Percentiles rank a stretch among this genome's conserved stretches.
phyloP scores from a whole-genome alignment of 1,284 basidiomycete species.

The Afroboletus lepidellus region DNA sequence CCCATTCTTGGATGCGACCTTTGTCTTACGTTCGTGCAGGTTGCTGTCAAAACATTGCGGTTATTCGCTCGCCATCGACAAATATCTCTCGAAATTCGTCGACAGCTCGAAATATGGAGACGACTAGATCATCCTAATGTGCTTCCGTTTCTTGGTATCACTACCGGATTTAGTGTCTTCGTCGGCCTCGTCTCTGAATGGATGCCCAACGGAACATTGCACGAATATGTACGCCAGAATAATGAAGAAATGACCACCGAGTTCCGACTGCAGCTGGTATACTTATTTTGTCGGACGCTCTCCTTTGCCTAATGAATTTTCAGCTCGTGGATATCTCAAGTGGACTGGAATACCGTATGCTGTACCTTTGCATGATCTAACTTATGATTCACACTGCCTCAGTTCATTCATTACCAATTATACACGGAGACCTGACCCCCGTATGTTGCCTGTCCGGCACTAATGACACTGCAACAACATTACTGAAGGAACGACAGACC shows the following conservation, averaged over 20 bases:
- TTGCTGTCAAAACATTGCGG: constrained; percentile 21
- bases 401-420: constrained; percentile 18
- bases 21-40: constrained; percentile 10
- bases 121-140: constrained; percentile 22
- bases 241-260: constrained; percentile 1
- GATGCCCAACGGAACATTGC: constrained; percentile 19
- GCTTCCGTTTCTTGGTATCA: constrained; percentile 22
- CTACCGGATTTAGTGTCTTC: constrained; percentile 12
- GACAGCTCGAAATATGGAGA: constrained; percentile 24
- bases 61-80: not conserved
- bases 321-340: constrained; percentile 19
- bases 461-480: not conserved
- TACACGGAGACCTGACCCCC: constrained; percentile 15
- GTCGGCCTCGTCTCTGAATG: constrained; percentile 21
- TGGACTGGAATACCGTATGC: constrained; percentile 17
- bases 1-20: not conserved
- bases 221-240: constrained; percentile 8
- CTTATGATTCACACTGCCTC: not conserved
- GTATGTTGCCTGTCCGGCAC: constrained; percentile 2
- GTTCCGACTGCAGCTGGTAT: constrained; percentile 15
- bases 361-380: not conserved
- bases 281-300: not conserved
- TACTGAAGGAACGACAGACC: constrained; percentile 5
- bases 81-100: constrained; percentile 7
- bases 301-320: not conserved